phyloP scores from a whole-genome alignment of 1,139 yeast species.

The Diutina neorugosa region DNA sequence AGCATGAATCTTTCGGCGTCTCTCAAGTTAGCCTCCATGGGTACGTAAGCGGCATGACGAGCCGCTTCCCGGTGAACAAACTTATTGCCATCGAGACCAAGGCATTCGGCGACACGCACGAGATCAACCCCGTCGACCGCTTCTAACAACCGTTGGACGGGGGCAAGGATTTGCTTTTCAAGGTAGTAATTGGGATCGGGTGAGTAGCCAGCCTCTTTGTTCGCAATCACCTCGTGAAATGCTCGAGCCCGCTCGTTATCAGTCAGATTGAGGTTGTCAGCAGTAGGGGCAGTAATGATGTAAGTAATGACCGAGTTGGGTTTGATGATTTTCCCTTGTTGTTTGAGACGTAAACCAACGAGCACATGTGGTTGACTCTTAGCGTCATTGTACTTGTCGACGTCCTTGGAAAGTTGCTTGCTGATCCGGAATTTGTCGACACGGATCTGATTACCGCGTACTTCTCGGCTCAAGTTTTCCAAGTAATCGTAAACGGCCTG shows the following conservation, averaged over 20 bases:
- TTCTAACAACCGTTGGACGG: conserved; percentile 78
- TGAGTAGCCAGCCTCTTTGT: conserved; percentile 29
- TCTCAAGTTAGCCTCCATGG: conserved; percentile 70
- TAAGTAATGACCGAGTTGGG: conserved; percentile 88
- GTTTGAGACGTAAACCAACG: conserved; percentile 73
- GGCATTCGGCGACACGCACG: conserved; percentile 59
- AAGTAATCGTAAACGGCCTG: conserved; percentile 63
- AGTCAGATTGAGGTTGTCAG: conserved; percentile 20
- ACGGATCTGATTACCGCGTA: conserved; percentile 50
- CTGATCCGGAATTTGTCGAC: conserved; percentile 60
- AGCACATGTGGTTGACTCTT: conserved; percentile 87
- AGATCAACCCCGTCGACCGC: conserved; percentile 82
- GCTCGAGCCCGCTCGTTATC: conserved; percentile 76
- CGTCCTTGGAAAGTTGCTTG: conserved; percentile 68
- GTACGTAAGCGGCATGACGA: conserved; percentile 38
- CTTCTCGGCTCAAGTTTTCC: conserved; percentile 44
- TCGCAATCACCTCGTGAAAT: conserved; percentile 52
- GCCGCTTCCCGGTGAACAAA: conserved; percentile 36
- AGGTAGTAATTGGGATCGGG: conserved; percentile 76
- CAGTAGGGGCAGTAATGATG: conserved; percentile 38
- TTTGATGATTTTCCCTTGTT: conserved; percentile 71
- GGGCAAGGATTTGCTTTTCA: conserved; percentile 83
- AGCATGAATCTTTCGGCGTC: conserved; percentile 76
- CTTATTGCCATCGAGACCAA: conserved; percentile 66
- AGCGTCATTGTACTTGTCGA: conserved; percentile 61